These are phyloP conservation scores for Cercospora nicotianae DNA, from an alignment of 2,329 filamentous ascomycete genomes.

Conservation along the genomic window DNA sequence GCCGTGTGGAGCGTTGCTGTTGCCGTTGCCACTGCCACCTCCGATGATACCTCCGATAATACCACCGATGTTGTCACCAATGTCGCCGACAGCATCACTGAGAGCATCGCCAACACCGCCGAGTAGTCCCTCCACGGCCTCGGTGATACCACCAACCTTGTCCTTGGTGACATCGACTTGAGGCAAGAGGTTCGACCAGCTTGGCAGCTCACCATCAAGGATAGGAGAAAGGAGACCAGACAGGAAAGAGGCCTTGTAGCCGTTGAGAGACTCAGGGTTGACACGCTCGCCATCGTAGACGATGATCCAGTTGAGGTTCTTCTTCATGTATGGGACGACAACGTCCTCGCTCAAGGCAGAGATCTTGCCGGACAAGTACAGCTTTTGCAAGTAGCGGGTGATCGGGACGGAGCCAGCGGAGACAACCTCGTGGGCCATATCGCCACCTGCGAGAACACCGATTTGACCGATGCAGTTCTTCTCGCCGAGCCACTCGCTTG, in stretches of 20 bases:
- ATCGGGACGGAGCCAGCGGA: constrained; percentile 47
- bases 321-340: constrained; percentile 35
- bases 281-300: constrained; percentile 38
- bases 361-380: constrained; percentile 37
- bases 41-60: background rate
- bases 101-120: constrained; percentile 6
- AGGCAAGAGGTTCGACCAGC: constrained; percentile 30
- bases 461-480: constrained; percentile 61
- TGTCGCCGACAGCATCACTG: constrained; percentile 3
- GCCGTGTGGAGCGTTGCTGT: background rate
- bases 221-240: constrained; percentile 38
- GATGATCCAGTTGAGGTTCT: constrained; percentile 40
- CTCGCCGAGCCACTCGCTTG: constrained; percentile 53
- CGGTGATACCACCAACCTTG: constrained; percentile 31
- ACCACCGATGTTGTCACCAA: background rate
- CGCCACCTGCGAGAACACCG: constrained; percentile 45
- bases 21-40: constrained; percentile 2
- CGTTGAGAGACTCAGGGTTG: constrained; percentile 36
- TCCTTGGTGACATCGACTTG: constrained; percentile 31
- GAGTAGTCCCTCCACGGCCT: constrained; percentile 12
- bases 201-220: constrained; percentile 24
- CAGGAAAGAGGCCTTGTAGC: constrained; percentile 44
- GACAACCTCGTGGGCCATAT: constrained; percentile 30
- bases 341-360: constrained; percentile 30
- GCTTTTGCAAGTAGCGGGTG: constrained; percentile 43